Evolutionary conservation across 164 flowering plant genomes (phyloP), one percentile per base, ranked within the genome.

Genomic region (Dillenia turbinata): DNA sequence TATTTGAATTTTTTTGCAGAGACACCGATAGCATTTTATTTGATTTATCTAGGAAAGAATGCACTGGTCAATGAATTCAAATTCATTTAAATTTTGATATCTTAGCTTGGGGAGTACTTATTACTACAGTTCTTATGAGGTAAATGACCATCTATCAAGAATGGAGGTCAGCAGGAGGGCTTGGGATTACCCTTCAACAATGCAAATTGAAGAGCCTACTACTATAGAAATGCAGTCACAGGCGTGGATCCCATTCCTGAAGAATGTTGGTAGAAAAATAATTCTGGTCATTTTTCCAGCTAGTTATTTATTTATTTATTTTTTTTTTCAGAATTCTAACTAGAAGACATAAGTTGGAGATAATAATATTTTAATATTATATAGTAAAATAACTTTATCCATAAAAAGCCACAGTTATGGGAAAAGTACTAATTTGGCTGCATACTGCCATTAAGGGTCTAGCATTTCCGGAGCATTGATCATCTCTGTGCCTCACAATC

Each of bases 11-110:
- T n/a, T n/a, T n/a, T n/a, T n/a, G n/a, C n/a, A n/a, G n/a, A n/a
- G n/a, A n/a, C n/a, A n/a, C n/a, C n/a, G n/a, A n/a, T n/a, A n/a
- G n/a, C n/a, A n/a, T n/a, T n/a, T n/a, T n/a, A n/a, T n/a, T n/a
- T n/a, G n/a, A n/a, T 59, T 11, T 71, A 50, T 76, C 79, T 79
- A 88, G 97, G 94, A 85, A 51, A 69, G 66, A 59, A 69, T 75
- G 3, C 80, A 85, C 54, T 83, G 96, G 48, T 71, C 82, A 49
- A 74, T 63, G 58, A 73, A 75, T 74, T 57, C 82, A n/a, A 80
- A 71, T 66, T 67, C 75, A 46, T 84, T 86, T 71, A 90, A 92
- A 69, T 80, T 72, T 73, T 90, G 85, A 26, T 48, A 58, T 26
- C 72, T 81, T 59, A 89, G 84, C 54, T 66, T 79, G 49, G 84